Percentiles rank a stretch among this genome's conserved stretches.
Evolutionary conservation across 2,329 filamentous ascomycete genomes (phyloP).

Genomic region (Harringtonia lauricola): DNA sequence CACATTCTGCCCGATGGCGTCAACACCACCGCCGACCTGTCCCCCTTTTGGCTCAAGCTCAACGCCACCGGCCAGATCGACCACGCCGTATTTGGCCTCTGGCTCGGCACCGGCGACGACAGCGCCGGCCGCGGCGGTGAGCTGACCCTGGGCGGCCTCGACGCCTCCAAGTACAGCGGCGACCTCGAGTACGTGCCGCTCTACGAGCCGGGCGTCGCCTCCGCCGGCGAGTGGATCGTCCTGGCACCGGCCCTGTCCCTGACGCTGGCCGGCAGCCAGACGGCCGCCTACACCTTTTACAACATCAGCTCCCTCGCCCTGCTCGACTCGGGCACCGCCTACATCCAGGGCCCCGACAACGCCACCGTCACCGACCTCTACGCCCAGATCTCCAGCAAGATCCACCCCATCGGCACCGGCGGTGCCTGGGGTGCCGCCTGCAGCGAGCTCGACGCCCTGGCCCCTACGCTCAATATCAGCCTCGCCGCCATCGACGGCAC

Average conservation of each 20-base stretch:
- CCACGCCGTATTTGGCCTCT: constrained; percentile 17
- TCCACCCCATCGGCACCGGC: constrained; percentile 17
- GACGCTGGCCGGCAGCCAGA: constrained; percentile 14
- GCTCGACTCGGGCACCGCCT: constrained; percentile 20
- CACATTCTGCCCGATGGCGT: neutral
- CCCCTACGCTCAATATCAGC: constrained; percentile 17
- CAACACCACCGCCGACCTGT: neutral
- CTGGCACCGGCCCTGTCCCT: constrained; percentile 14
- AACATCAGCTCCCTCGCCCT: constrained; percentile 5
- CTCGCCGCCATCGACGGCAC: constrained; percentile 11
- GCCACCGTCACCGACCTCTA: constrained; percentile 17
- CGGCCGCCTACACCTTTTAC: constrained; percentile 1
- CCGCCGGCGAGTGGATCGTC: constrained; percentile 13
- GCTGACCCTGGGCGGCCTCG: constrained; percentile 19
- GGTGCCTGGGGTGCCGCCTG: constrained; percentile 22
- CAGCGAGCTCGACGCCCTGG: constrained; percentile 14
- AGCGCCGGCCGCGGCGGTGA: constrained; percentile 11
- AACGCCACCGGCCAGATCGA: constrained; percentile 14
- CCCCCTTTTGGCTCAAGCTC: constrained; percentile 17
- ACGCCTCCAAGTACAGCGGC: constrained; percentile 15
- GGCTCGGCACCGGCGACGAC: constrained; percentile 13
- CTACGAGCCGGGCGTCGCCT: constrained; percentile 6
- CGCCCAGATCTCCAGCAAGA: constrained; percentile 16
- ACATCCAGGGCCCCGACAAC: constrained; percentile 17
- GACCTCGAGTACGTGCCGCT: constrained; percentile 14